Evolutionary conservation across 805 yeast species (phyloP).

Genomic region (Schizosaccharomyces octosporus): DNA sequence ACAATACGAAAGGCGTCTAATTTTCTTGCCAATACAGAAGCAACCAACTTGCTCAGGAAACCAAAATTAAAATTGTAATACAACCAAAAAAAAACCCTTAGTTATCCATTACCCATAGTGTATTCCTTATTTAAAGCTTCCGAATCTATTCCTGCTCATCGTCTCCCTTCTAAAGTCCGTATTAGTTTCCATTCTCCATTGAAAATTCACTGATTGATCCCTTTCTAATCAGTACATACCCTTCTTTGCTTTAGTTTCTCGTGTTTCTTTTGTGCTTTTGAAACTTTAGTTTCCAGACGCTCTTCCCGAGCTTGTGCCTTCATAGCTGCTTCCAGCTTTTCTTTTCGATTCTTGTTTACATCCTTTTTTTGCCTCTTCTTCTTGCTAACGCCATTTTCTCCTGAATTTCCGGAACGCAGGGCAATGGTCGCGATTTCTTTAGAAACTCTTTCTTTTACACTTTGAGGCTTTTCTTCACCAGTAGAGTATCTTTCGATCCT

Average conservation of each 20-base stretch:
- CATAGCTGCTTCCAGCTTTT: not conserved
- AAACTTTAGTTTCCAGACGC: not conserved
- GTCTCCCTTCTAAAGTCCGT: not conserved
- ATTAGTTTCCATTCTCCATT: not conserved
- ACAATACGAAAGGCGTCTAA: no score
- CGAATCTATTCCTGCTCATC: not conserved
- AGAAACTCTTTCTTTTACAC: not conserved
- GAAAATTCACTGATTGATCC: no score
- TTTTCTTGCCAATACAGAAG: no score
- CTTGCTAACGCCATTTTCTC: not conserved
- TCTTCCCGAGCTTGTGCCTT: not conserved
- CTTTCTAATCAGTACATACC: not conserved
- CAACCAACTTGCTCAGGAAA: no score
- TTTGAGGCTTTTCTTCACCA: not conserved
- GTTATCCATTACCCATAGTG: not conserved
- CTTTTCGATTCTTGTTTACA: not conserved
- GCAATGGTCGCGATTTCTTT: not conserved
- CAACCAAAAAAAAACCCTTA: no score
- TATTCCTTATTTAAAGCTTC: not conserved
- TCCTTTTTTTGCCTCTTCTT: not conserved
- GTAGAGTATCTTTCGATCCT: no score
- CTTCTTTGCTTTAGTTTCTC: not conserved
- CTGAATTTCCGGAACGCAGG: not conserved
- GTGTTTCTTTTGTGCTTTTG: not conserved
- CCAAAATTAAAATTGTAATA: no score